Evolutionary conservation across 164 flowering plant genomes (phyloP).

Genomic region (Tinospora cordifolia): DNA sequence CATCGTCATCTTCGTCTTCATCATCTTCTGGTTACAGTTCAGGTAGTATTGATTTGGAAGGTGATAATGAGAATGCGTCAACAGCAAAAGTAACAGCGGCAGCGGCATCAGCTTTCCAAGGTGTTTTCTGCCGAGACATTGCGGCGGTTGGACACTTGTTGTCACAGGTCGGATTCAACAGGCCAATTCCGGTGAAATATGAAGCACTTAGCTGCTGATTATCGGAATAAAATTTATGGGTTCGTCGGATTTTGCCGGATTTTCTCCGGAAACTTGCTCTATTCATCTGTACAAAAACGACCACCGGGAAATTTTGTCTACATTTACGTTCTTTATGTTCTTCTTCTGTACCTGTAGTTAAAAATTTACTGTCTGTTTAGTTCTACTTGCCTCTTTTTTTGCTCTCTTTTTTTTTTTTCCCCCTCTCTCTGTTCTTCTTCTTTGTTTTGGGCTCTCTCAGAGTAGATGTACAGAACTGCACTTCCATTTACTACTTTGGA

Average conservation of each 20-base stretch:
- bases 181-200: conserved; percentile 63
- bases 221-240: too few species aligned
- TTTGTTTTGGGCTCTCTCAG: neutral
- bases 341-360: neutral
- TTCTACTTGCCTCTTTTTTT: neutral
- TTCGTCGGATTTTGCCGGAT: too few species aligned
- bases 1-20: too few species aligned
- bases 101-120: conserved; percentile 49
- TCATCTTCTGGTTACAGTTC: neutral
- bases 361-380: neutral
- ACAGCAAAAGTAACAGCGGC: conserved; percentile 9
- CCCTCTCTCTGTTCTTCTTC: too few species aligned
- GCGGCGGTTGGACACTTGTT: conserved; percentile 66
- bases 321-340: neutral
- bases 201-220: conserved; percentile 85
- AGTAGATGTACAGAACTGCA: conserved; percentile 3
- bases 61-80: neutral
- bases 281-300: conserved; percentile 31
- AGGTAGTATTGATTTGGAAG: conserved; percentile 7
- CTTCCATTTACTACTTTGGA: neutral
- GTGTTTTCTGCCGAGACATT: conserved; percentile 84
- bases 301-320: conserved; percentile 46
- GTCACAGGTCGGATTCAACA: conserved; percentile 63
- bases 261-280: neutral
- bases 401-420: neutral